These are phyloP conservation scores for Trichosporon coremiiforme DNA, from an alignment of 1,284 basidiomycete species.

Conservation along the genomic window DNA sequence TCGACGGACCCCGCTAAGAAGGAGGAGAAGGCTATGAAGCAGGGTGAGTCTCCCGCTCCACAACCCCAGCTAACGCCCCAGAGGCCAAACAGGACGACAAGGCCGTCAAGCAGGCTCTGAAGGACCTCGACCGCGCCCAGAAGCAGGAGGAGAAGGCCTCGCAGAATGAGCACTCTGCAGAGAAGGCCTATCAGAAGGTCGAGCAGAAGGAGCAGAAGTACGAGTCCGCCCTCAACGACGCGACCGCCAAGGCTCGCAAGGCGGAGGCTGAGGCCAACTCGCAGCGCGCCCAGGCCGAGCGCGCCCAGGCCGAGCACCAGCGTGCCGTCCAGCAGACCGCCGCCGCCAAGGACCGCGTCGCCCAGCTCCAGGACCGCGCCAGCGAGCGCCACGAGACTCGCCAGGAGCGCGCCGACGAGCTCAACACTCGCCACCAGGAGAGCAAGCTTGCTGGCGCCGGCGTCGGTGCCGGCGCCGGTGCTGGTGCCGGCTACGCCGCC, in stretches of 20 bases:
- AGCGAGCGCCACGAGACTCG: too few species aligned
- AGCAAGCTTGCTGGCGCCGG: background rate
- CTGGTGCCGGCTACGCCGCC: constrained; percentile 12
- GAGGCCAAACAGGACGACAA: constrained; percentile 42
- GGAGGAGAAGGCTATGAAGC: constrained; percentile 46
- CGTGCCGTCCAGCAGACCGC: constrained; percentile 1
- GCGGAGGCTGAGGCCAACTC: constrained; percentile 5
- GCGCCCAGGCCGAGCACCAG: background rate
- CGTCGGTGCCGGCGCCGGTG: background rate
- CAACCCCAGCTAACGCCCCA: constrained; percentile 19
- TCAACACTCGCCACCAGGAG: background rate
- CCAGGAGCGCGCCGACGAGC: background rate
- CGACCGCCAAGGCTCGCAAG: constrained; percentile 13
- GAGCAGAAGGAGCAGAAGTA: constrained; percentile 17
- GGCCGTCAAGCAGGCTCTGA: constrained; percentile 40
- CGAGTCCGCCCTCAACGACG: constrained; percentile 3
- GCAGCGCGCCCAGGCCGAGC: background rate
- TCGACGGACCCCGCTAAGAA: constrained; percentile 42
- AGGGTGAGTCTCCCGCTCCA: constrained; percentile 36
- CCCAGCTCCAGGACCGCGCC: too few species aligned
- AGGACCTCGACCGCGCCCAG: constrained; percentile 43
- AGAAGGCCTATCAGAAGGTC: constrained; percentile 18
- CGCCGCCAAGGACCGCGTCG: background rate
- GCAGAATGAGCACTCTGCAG: constrained; percentile 41
- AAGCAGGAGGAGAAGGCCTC: constrained; percentile 44